These are phyloP conservation scores for Kappamyces sp. DNA, from an alignment of 192 early-diverging fungal genomes.

Conservation along the genomic window DNA sequence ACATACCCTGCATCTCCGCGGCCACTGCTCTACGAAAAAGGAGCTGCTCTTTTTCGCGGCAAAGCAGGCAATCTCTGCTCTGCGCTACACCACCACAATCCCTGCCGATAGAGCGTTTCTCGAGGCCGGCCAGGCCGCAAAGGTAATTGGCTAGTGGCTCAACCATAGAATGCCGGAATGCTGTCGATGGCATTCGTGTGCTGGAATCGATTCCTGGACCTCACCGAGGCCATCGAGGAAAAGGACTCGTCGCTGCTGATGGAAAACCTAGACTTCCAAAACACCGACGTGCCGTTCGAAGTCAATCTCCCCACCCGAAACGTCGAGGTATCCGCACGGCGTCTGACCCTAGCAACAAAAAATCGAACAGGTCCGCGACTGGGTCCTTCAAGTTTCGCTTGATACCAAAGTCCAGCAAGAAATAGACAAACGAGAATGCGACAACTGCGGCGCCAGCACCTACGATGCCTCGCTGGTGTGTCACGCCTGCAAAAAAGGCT, in stretches of 20 bases:
- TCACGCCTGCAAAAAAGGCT: constrained; percentile 34
- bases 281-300: constrained; percentile 58
- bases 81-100: constrained; percentile 49
- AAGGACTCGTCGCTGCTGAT: constrained; percentile 39
- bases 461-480: constrained; percentile 48
- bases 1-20: constrained; percentile 42
- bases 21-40: constrained; percentile 45
- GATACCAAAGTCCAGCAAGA: constrained; percentile 56
- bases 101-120: constrained; percentile 49
- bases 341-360: constrained; percentile 33
- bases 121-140: constrained; percentile 48
- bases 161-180: constrained; percentile 44
- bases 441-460: constrained; percentile 46
- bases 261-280: constrained; percentile 52
- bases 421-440: constrained; percentile 50
- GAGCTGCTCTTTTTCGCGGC: constrained; percentile 50
- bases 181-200: constrained; percentile 59
- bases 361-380: constrained; percentile 56
- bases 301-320: constrained; percentile 31
- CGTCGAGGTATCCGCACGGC: not conserved
- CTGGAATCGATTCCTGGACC: constrained; percentile 57
- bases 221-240: constrained; percentile 59
- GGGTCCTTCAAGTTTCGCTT: constrained; percentile 58
- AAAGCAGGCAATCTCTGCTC: constrained; percentile 43
- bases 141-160: constrained; percentile 28